These are phyloP conservation scores for Camelina laxa DNA, from an alignment of 345 rosid genomes.

Conservation along the genomic window DNA sequence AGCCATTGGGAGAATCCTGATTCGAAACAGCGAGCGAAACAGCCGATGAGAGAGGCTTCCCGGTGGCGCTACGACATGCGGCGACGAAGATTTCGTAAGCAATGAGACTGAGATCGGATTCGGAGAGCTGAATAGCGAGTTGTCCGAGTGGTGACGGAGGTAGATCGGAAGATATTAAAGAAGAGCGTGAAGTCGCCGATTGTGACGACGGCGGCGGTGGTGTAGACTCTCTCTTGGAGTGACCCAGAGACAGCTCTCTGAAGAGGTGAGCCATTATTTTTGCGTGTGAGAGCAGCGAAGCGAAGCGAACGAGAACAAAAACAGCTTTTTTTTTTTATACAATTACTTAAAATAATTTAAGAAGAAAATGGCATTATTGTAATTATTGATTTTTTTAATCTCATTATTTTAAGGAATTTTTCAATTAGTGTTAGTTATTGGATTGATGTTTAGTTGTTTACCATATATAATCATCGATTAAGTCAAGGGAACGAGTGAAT, in stretches of 20 bases:
- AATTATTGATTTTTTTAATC: not conserved
- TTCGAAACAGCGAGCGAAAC: slow-evolving; percentile 39
- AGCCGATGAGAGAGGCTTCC: slow-evolving; percentile 62
- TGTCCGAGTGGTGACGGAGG: slow-evolving; percentile 76
- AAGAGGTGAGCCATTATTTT: slow-evolving; percentile 85
- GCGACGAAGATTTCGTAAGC: slow-evolving; percentile 96
- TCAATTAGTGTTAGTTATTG: not conserved
- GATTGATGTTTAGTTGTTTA: not conserved
- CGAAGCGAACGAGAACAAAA: not conserved
- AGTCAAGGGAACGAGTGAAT: not conserved
- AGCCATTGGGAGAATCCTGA: slow-evolving; percentile 54
- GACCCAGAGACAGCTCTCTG: slow-evolving; percentile 90
- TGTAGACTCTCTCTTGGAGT: slow-evolving; percentile 77
- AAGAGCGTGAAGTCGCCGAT: slow-evolving; percentile 19
- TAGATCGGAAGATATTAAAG: slow-evolving; percentile 58
- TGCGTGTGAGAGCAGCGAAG: slow-evolving; percentile 35
- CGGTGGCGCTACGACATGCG: slow-evolving; percentile 79
- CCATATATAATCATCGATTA: not conserved
- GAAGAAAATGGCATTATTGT: slow-evolving; percentile 15
- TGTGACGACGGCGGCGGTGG: slow-evolving; percentile 47
- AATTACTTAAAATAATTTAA: slow-evolving; percentile 1
- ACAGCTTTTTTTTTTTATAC: slow-evolving; percentile 28
- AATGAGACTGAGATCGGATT: slow-evolving; percentile 79
- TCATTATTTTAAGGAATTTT: not conserved
- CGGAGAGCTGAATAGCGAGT: slow-evolving; percentile 69